A percentile compares a stretch with the other conserved stretches of the same genome.
These are phyloP conservation scores for Suhomyces yuchorum DNA, from an alignment of 1,139 yeast genomes.

Conservation along the genomic window DNA sequence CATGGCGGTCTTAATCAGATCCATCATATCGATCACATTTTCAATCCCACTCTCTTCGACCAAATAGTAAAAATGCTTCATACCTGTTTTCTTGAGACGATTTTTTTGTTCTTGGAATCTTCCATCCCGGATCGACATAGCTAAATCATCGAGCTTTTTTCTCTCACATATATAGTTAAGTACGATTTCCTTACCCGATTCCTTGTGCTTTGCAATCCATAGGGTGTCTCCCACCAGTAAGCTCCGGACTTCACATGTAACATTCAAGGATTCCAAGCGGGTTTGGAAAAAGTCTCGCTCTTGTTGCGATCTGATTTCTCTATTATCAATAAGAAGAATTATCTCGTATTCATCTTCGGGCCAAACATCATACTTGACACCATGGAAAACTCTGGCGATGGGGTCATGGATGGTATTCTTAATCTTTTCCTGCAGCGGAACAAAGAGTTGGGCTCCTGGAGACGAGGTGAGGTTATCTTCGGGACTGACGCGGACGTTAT, in stretches of 20 bases:
- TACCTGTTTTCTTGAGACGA: conserved; percentile 68
- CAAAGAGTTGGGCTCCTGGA: neutral
- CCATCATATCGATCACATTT: conserved; percentile 49
- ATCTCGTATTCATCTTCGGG: conserved; percentile 52
- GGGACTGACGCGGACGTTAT: conserved; percentile 4
- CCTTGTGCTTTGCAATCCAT: conserved; percentile 79
- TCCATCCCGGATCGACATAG: conserved; percentile 81
- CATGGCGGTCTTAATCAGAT: conserved; percentile 75
- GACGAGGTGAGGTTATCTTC: conserved; percentile 2
- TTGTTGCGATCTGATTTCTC: conserved; percentile 67
- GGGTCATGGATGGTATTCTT: conserved; percentile 25
- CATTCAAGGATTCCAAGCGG: conserved; percentile 52
- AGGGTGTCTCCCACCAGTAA: conserved; percentile 82
- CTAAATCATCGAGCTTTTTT: conserved; percentile 84
- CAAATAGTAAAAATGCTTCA: conserved; percentile 69
- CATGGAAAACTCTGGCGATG: conserved; percentile 23
- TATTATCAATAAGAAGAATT: conserved; percentile 69
- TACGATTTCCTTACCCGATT: conserved; percentile 63
- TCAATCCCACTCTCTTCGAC: conserved; percentile 70
- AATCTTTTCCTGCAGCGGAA: neutral
- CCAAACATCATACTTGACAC: conserved; percentile 43
- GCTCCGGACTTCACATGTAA: conserved; percentile 56
- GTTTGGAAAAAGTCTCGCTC: conserved; percentile 67
- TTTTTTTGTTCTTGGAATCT: conserved; percentile 84
- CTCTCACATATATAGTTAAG: conserved; percentile 84